Conservation (phyloP, 1,284 basidiomycete genomes). For the Sporisorium sorghi region DNA sequence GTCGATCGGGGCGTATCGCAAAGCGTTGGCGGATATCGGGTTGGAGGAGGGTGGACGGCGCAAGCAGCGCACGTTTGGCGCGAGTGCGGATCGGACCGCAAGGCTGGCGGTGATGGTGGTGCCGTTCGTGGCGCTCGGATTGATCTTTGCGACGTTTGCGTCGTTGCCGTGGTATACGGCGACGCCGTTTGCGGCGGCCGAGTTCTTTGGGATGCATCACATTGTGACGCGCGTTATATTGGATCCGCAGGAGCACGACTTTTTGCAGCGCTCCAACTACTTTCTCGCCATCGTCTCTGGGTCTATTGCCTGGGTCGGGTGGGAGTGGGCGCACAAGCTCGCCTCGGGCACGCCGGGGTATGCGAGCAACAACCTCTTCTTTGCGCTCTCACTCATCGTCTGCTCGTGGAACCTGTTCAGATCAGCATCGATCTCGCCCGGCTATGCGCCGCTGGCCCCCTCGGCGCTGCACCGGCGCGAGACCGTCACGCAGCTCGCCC, state of each 20-base stretch:
- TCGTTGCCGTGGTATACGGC: conserved; percentile 90
- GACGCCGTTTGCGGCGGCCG: conserved; percentile 81
- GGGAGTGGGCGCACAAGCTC: conserved; percentile 79
- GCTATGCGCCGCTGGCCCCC: conserved; percentile 81
- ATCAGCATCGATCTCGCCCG: conserved; percentile 87
- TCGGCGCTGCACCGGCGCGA: conserved; percentile 51
- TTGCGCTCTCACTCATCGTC: conserved; percentile 78
- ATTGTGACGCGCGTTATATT: conserved; percentile 70
- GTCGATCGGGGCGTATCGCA: conserved; percentile 84
- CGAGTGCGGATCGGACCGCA: conserved; percentile 84
- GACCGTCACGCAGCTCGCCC: conserved; percentile 75
- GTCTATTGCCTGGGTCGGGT: conserved; percentile 87
- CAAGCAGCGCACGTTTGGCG: conserved; percentile 46
- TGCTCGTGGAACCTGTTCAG: conserved; percentile 92
- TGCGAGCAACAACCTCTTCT: conserved; percentile 79
- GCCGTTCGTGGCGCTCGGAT: conserved; percentile 81
- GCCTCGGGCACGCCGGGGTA: conserved; percentile 70
- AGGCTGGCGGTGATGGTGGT: conserved; percentile 83
- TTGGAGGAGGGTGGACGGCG: conserved; percentile 73
- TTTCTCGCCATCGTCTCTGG: conserved; percentile 89
- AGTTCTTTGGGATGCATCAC: conserved; percentile 92
- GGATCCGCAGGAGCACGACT: conserved; percentile 51
- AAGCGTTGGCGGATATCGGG: conserved; percentile 83
- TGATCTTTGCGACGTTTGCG: conserved; percentile 84
- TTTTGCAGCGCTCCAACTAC: conserved; percentile 76